phyloP scores from a whole-genome alignment of 345 rosid genomes.

The Jatropha curcas region DNA sequence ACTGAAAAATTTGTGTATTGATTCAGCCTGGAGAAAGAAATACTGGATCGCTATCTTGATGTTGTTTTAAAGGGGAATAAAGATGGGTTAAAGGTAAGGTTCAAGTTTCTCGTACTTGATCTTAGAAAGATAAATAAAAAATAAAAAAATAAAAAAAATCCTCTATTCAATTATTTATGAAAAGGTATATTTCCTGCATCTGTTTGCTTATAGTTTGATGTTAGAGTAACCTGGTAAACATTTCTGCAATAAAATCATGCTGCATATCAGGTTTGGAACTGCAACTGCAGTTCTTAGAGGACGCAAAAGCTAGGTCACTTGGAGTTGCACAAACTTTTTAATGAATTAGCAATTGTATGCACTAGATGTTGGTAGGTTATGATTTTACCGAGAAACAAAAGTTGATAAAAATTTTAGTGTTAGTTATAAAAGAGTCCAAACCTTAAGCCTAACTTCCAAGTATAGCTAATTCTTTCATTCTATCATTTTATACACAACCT shows the following conservation, averaged over 20 bases:
- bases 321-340: background rate
- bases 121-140: background rate
- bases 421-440: too few relatives aligned
- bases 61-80: slow-evolving; percentile 91
- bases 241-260: background rate
- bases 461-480: too few relatives aligned
- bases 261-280: background rate
- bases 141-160: too few relatives aligned
- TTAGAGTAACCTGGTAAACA: background rate
- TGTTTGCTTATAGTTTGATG: background rate
- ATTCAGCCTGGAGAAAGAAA: slow-evolving; percentile 89
- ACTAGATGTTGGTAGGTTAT: background rate
- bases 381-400: background rate
- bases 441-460: too few relatives aligned
- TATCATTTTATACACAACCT: too few relatives aligned
- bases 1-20: slow-evolving; percentile 23
- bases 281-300: background rate
- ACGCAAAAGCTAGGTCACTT: background rate
- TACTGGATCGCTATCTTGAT: slow-evolving; percentile 83
- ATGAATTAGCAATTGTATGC: background rate
- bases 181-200: background rate
- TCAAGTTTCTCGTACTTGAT: background rate
- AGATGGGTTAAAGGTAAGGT: slow-evolving; percentile 88
- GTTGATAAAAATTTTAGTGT: too few relatives aligned
- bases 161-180: background rate